Evolutionary conservation across 2,329 filamentous ascomycete genomes (phyloP), one percentile per base, ranked within the genome.

Genomic region (Colletotrichum agaves): DNA sequence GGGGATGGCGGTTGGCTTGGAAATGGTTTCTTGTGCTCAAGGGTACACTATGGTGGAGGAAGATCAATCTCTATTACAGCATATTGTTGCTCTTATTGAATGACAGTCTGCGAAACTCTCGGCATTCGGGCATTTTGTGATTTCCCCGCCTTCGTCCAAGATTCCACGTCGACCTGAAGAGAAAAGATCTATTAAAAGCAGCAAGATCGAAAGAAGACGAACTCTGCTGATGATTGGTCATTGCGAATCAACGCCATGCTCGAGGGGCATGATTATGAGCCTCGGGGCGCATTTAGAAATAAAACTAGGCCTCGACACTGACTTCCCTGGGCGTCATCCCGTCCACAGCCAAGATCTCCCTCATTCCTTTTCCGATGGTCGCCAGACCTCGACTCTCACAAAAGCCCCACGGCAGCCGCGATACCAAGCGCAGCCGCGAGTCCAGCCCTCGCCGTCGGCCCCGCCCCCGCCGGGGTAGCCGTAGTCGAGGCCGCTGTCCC

Each of bases 381-480:
- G 27, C 27, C 27, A 27, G 27, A 27, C 4, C 7, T 13, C 13
- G 12, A n/a, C n/a, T 2, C 19, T 65, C 19, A 66, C 8, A 35
- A 35, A 17, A 67, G 35, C 44, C 27, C 59, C 2, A 50, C 43
- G 17, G 50, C 63, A 8, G 50, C 63, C 1, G 50, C 63, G 3
- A 67, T 23, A 5, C 63, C 59, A 4, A 63, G 35, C 4, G 53
- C 27, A 10, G 50, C 63, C 35, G 50, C 63, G 12, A 63, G 17
- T 4, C 59, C 63, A 21, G 63, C 59, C 3, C 63, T 60, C 8
- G 59, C 63, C 8, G 63, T 67, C 35, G 59, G 49, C 19, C 59
- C 63, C 37, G 50, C 59, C 52, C 63, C 63, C 11, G 43, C 63
- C 27, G 63, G 35, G 15, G 39, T 49, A 31, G 12, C 46, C 19